phyloP scores from a whole-genome alignment of 2,329 filamentous ascomycete species.

The Monosporascus sp. region DNA sequence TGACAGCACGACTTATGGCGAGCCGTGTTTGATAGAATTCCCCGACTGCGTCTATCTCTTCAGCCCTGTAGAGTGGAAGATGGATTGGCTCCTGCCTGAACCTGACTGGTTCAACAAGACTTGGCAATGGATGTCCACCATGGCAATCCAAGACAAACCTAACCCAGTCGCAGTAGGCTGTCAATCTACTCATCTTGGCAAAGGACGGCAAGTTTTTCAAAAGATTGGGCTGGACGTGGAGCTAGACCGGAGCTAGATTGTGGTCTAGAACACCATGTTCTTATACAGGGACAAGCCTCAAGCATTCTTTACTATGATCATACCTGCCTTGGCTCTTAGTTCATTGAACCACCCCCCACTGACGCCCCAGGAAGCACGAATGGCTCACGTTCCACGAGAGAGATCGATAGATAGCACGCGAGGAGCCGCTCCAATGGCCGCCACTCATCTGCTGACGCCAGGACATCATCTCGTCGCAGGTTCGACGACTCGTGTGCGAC shows the following conservation, averaged over 20 bases:
- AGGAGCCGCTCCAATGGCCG: not conserved
- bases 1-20: no score
- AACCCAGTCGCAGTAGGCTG: slow-evolving; percentile 10
- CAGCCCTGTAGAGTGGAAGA: slow-evolving; percentile 1
- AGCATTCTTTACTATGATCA: no score
- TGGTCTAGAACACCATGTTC: not conserved
- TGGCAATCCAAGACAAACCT: slow-evolving; percentile 10
- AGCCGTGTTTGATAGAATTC: not conserved
- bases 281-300: no score
- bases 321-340: no score
- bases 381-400: no score
- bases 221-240: not conserved
- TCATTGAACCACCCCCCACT: no score
- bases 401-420: not conserved
- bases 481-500: no score
- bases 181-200: slow-evolving; percentile 13
- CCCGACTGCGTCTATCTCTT: not conserved
- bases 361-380: not conserved
- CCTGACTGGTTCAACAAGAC: slow-evolving; percentile 3
- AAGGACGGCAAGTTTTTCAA: not conserved
- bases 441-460: not conserved
- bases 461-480: no score
- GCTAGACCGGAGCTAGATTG: not conserved
- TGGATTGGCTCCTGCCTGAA: slow-evolving; percentile 1
- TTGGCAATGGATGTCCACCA: slow-evolving; percentile 6